A percentile compares a stretch with the other conserved stretches of the same genome.
These are phyloP conservation scores for Fomitopsis betulina DNA, from an alignment of 1,284 basidiomycete genomes.

Conservation along the genomic window DNA sequence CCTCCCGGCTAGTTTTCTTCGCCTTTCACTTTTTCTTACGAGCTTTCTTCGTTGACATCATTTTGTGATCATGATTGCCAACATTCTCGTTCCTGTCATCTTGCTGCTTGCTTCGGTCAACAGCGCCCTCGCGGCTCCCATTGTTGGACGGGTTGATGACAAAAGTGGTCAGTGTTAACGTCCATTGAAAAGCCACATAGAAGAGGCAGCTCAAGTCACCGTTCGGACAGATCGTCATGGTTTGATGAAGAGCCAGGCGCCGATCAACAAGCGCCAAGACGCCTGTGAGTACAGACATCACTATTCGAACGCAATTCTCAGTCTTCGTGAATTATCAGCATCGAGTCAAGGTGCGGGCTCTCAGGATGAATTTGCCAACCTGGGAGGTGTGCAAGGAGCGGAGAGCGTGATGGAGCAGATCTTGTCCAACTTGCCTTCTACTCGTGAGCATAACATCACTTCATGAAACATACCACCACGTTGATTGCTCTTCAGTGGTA, in stretches of 20 bases:
- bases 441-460: not conserved
- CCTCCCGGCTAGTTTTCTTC: slow-evolving; percentile 2
- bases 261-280: not conserved
- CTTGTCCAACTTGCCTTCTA: slow-evolving; percentile 1
- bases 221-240: not conserved
- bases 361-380: not conserved
- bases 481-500: not conserved
- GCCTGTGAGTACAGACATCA: not conserved
- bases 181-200: not conserved
- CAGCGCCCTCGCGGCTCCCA: not conserved
- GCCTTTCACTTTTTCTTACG: slow-evolving; percentile 2
- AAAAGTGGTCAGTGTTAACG: not conserved
- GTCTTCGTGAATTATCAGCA: not conserved
- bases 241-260: not conserved
- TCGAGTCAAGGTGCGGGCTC: not conserved
- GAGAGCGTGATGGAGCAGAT: not conserved
- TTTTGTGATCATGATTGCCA: slow-evolving; percentile 7
- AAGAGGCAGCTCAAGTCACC: too few species aligned
- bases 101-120: slow-evolving; percentile 7
- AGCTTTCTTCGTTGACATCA: slow-evolving; percentile 1
- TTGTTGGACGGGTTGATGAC: slow-evolving; percentile 3
- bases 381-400: not conserved
- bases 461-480: not conserved
- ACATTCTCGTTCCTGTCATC: slow-evolving; percentile 3
- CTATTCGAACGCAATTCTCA: too few species aligned